Evolutionary conservation across 192 early-diverging fungal species (phyloP).

Genomic region (Coemansia sp.): DNA sequence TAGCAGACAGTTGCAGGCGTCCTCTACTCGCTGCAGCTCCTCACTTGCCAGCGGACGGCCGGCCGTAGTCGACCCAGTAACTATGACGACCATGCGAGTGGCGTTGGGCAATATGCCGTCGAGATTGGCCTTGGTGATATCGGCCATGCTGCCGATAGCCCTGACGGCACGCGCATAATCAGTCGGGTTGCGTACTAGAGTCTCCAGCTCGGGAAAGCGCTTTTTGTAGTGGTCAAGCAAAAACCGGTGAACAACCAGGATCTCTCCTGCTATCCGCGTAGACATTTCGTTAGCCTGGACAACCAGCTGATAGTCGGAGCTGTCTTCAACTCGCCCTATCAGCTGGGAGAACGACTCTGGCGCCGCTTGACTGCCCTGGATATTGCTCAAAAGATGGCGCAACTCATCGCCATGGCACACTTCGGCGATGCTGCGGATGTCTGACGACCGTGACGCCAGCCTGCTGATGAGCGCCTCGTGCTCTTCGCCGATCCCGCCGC

Average conservation of each 20-base stretch:
- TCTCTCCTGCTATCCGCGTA: slow-evolving; percentile 87
- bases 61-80: slow-evolving; percentile 85
- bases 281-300: slow-evolving; percentile 85
- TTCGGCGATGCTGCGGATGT: slow-evolving; percentile 69
- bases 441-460: slow-evolving; percentile 38
- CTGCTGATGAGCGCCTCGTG: slow-evolving; percentile 42
- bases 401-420: slow-evolving; percentile 65
- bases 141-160: slow-evolving; percentile 76
- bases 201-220: slow-evolving; percentile 92
- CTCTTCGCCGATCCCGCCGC: slow-evolving; percentile 52
- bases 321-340: slow-evolving; percentile 59
- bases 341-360: not conserved
- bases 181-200: slow-evolving; percentile 82
- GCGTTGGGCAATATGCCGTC: slow-evolving; percentile 79
- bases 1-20: slow-evolving; percentile 75
- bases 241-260: slow-evolving; percentile 81
- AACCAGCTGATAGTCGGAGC: slow-evolving; percentile 88
- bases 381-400: slow-evolving; percentile 64
- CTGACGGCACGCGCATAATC: slow-evolving; percentile 90
- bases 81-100: slow-evolving; percentile 88
- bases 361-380: slow-evolving; percentile 8
- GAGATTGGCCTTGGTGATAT: slow-evolving; percentile 82
- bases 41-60: slow-evolving; percentile 66
- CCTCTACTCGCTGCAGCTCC: slow-evolving; percentile 67
- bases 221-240: slow-evolving; percentile 82